A percentile compares a stretch with the other conserved stretches of the same genome.
phyloP scores from a whole-genome alignment of 257 asterid species.

The Nicotiana otophora region DNA sequence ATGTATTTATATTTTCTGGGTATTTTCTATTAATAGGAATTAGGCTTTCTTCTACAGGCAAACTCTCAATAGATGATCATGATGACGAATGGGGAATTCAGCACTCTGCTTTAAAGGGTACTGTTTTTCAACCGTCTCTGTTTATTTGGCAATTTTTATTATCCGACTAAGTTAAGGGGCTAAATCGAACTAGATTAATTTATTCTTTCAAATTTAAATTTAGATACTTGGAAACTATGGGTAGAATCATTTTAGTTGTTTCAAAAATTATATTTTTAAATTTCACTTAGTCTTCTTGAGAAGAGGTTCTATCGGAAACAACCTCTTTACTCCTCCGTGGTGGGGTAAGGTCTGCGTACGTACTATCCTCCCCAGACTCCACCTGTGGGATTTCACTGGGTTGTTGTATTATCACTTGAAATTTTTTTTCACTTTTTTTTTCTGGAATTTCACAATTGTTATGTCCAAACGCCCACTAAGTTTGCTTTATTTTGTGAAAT shows the following conservation, averaged over 20 bases:
- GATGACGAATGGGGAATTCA: slow-evolving; percentile 9
- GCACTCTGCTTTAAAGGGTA: slow-evolving; percentile 7
- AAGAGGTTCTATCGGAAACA: too few relatives aligned
- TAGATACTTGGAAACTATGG: not conserved
- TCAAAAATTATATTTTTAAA: too few relatives aligned
- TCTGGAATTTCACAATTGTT: too few relatives aligned
- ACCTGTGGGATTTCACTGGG: too few relatives aligned
- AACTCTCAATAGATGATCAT: slow-evolving; percentile 12
- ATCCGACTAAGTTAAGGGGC: not conserved
- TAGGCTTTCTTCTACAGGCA: not conserved
- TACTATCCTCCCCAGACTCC: too few relatives aligned
- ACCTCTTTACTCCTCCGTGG: too few relatives aligned
- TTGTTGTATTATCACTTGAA: too few relatives aligned
- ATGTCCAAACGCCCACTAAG: too few relatives aligned
- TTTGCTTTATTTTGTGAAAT: too few relatives aligned
- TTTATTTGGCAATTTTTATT: not conserved
- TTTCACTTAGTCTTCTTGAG: too few relatives aligned
- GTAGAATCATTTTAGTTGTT: not conserved
- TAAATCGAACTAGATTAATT: not conserved
- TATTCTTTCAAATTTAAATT: not conserved
- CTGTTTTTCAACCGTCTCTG: not conserved
- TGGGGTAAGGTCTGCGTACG: too few relatives aligned
- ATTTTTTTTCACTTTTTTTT: too few relatives aligned
- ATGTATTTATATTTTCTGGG: not conserved
- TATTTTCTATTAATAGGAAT: not conserved